These are phyloP conservation scores for Mucor lusitanicus DNA, from an alignment of 371 early-diverging fungal genomes.

Conservation along the genomic window DNA sequence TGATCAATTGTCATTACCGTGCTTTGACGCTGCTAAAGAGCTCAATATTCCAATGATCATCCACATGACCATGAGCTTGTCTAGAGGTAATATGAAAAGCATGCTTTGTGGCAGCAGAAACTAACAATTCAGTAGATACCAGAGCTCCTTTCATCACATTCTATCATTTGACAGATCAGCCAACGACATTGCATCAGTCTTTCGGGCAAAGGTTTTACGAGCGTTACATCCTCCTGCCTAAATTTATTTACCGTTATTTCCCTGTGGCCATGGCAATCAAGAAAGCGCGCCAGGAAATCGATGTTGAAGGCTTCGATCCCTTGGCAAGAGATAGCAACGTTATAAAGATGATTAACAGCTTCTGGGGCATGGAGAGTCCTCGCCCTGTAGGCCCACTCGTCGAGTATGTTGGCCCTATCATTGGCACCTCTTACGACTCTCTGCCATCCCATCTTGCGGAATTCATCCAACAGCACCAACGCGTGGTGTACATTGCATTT, in stretches of 20 bases:
- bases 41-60: constrained; percentile 17
- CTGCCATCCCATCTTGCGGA: constrained; percentile 2
- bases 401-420: constrained; percentile 39
- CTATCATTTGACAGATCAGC: neutral
- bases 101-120: neutral
- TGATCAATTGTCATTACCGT: constrained; percentile 23
- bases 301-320: constrained; percentile 8
- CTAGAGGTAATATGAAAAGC: constrained; percentile 1
- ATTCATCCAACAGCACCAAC: constrained; percentile 21
- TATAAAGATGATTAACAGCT: constrained; percentile 32
- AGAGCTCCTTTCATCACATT: constrained; percentile 17
- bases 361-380: constrained; percentile 32
- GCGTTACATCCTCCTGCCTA: constrained; percentile 12
- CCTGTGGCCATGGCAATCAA: constrained; percentile 7
- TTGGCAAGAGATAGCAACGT: constrained; percentile 9
- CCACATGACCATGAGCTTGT: constrained; percentile 21
- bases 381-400: constrained; percentile 39
- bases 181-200: constrained; percentile 15
- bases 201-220: constrained; percentile 12
- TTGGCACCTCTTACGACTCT: constrained; percentile 10
- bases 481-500: constrained; percentile 42
- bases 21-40: constrained; percentile 21
- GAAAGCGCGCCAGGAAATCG: constrained; percentile 3
- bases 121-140: constrained; percentile 1
- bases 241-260: constrained; percentile 3